These are phyloP conservation scores for Aspergillus piperis DNA, from an alignment of 2,329 filamentous ascomycete genomes.

Conservation along the genomic window DNA sequence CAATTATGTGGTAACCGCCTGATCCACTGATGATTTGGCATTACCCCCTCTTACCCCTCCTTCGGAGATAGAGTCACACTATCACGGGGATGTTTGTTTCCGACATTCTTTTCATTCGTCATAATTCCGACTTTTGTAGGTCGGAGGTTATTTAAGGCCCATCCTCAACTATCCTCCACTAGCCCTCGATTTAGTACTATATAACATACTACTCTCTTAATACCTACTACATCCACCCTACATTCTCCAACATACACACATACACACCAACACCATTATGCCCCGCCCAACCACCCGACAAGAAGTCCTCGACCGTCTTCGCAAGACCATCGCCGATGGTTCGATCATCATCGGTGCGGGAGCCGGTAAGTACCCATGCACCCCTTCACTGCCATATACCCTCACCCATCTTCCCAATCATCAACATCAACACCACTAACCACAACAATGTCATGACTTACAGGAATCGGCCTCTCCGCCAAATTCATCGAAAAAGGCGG, in stretches of 20 bases:
- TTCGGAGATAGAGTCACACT: not conserved
- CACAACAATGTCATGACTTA: not conserved
- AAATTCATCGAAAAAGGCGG: slow-evolving; percentile 70
- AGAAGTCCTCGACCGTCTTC: slow-evolving; percentile 59
- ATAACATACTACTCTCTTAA: not conserved
- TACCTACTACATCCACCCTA: not conserved
- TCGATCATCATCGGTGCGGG: slow-evolving; percentile 68
- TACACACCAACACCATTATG: slow-evolving; percentile 42
- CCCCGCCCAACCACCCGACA: slow-evolving; percentile 58
- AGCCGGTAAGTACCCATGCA: slow-evolving; percentile 48
- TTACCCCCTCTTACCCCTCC: not conserved
- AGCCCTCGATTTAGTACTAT: too few species aligned
- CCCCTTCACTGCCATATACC: not conserved
- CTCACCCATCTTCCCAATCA: not conserved
- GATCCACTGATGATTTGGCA: not conserved
- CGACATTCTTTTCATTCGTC: too few species aligned
- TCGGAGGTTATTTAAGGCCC: too few species aligned
- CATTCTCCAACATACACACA: not conserved
- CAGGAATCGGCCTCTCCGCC: slow-evolving; percentile 68
- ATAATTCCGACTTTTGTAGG: too few species aligned
- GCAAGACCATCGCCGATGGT: slow-evolving; percentile 55
- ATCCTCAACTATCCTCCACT: too few species aligned
- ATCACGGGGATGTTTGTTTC: too few species aligned
- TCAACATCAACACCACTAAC: not conserved
- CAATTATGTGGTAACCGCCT: too few species aligned